A percentile compares a stretch with the other conserved stretches of the same genome.
phyloP scores from a whole-genome alignment of 164 flowering plant genomes.

The Tinospora cordifolia region DNA sequence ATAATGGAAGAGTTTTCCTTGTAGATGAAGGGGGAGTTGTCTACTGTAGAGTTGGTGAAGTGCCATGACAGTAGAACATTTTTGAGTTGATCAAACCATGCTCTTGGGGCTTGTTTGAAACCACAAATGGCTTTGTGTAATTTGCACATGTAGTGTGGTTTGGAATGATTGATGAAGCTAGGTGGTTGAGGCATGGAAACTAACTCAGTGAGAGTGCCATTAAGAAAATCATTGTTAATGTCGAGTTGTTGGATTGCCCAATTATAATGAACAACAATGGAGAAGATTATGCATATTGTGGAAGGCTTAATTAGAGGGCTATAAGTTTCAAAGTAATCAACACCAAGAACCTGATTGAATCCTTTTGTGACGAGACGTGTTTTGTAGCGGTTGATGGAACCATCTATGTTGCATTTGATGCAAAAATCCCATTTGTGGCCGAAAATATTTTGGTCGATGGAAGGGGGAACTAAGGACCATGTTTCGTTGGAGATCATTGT shows the following conservation, averaged over 20 bases:
- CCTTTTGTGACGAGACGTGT: background rate
- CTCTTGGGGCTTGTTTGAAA: background rate
- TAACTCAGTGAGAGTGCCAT: background rate
- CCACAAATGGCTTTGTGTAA: background rate
- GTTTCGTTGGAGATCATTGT: background rate
- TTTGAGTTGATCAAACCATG: slow-evolving; percentile 4
- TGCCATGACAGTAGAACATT: too few relatives aligned
- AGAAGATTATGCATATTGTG: too few relatives aligned
- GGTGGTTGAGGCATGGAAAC: background rate
- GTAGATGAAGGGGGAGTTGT: background rate
- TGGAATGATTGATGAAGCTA: background rate
- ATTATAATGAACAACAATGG: too few relatives aligned
- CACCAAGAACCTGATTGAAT: background rate
- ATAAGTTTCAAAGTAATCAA: background rate
- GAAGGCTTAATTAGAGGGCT: background rate
- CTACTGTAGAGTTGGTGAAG: background rate
- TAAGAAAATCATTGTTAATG: background rate
- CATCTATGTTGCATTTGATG: background rate
- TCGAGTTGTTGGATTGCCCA: background rate
- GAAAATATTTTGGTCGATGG: background rate
- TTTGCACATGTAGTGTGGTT: background rate
- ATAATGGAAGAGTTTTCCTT: background rate
- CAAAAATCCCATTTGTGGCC: background rate
- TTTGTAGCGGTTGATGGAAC: background rate
- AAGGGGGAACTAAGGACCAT: background rate